Conservation (phyloP, 192 early-diverging fungal species). For the Coemansia sp. region DNA sequence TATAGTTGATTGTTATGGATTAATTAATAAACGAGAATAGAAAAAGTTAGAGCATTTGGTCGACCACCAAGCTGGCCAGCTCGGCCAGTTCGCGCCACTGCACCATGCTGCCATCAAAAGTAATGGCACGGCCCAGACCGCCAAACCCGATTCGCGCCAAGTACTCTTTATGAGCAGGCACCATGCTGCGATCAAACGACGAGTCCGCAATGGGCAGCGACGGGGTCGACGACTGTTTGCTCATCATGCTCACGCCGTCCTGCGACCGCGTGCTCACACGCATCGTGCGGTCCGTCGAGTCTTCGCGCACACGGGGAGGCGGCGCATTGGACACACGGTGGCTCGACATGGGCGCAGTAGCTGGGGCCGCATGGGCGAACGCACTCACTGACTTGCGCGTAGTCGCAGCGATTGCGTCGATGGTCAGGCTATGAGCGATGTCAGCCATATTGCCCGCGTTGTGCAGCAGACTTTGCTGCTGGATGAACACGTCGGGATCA, state of each 20-base stretch:
- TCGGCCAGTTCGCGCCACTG: conserved; percentile 54
- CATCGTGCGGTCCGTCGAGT: conserved; percentile 25
- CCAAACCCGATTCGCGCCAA: conserved; percentile 47
- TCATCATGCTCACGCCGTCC: conserved; percentile 48
- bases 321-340: conserved; percentile 43
- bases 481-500: conserved; percentile 53
- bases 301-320: conserved; percentile 42
- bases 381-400: conserved; percentile 48
- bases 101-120: conserved; percentile 33
- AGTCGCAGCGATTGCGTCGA: conserved; percentile 38
- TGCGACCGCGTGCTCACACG: conserved; percentile 29
- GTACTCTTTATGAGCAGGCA: conserved; percentile 51
- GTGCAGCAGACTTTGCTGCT: conserved; percentile 43
- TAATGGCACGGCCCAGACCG: conserved; percentile 43
- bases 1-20: not conserved
- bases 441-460: conserved; percentile 16
- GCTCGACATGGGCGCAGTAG: conserved; percentile 12
- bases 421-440: conserved; percentile 36
- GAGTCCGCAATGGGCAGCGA: conserved; percentile 30
- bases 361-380: not conserved
- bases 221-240: conserved; percentile 46
- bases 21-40: conserved; percentile 10
- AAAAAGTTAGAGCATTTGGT: conserved; percentile 38
- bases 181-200: conserved; percentile 51
- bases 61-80: conserved; percentile 57